A percentile compares a stretch with the other conserved stretches of the same genome.
Evolutionary conservation across 129 eudicot genomes (phyloP).

Genomic region (Artemisia annua): DNA sequence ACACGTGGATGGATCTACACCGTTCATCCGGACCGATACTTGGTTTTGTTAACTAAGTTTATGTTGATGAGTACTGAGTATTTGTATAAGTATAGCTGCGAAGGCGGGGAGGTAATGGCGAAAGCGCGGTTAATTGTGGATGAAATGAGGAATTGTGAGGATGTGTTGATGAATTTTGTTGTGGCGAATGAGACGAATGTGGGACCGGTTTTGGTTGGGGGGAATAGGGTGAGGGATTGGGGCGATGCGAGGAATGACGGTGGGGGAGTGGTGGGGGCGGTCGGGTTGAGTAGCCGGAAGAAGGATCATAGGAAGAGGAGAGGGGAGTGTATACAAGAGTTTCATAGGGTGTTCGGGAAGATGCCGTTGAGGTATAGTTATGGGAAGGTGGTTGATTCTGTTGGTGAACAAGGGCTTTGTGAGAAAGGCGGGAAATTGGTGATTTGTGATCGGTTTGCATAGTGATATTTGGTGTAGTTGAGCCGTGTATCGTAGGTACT

Average conservation of each 20-base stretch:
- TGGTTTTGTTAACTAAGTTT: constrained; percentile 74
- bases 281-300: constrained; percentile 72
- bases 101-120: constrained; percentile 37
- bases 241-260: constrained; percentile 89
- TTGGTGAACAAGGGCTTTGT: constrained; percentile 91
- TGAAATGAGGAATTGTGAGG: constrained; percentile 75
- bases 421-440: constrained; percentile 69
- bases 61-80: constrained; percentile 56
- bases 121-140: constrained; percentile 64
- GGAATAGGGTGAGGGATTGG: constrained; percentile 68
- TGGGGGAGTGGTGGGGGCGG: constrained; percentile 32
- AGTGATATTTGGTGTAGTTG: too few relatives aligned
- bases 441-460: constrained; percentile 51
- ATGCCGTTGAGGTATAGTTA: constrained; percentile 81
- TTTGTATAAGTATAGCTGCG: constrained; percentile 51
- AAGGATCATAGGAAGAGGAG: constrained; percentile 87
- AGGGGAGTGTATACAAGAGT: constrained; percentile 82
- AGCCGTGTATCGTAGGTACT: too few relatives aligned
- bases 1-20: constrained; percentile 74
- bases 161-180: constrained; percentile 86
- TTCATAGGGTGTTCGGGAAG: constrained; percentile 71
- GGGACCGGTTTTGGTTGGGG: constrained; percentile 74
- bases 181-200: constrained; percentile 47
- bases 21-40: constrained; percentile 63
- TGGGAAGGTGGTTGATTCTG: constrained; percentile 67